These are phyloP conservation scores for Castanopsis chinensis DNA, from an alignment of 306 rosid genomes.

Conservation along the genomic window DNA sequence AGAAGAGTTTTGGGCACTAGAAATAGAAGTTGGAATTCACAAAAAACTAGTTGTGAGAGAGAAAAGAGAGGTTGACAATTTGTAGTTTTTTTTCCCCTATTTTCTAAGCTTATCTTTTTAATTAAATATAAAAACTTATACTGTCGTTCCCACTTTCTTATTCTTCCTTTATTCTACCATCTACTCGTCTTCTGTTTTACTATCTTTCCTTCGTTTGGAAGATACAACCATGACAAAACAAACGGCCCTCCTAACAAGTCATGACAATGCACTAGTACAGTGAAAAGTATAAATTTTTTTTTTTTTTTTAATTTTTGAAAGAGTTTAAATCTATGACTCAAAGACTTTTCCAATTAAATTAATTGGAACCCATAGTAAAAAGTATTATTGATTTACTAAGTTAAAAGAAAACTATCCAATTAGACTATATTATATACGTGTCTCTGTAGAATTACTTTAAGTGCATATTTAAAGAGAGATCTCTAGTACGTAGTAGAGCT, in stretches of 20 bases:
- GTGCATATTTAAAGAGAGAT: too few species aligned
- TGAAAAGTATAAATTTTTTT: background rate
- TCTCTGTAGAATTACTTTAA: too few species aligned
- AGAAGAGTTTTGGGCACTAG: background rate
- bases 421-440: too few species aligned
- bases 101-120: background rate
- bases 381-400: background rate
- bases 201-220: background rate
- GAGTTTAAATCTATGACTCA: too few species aligned
- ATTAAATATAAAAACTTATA: background rate
- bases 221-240: background rate
- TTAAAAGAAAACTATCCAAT: too few species aligned
- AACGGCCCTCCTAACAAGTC: background rate
- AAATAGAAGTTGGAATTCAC: background rate
- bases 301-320: too few species aligned
- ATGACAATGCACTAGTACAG: background rate
- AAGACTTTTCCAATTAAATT: too few species aligned
- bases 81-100: background rate
- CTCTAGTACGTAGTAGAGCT: too few species aligned
- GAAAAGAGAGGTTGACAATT: slow-evolving; percentile 1
- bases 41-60: background rate
- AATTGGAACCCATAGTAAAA: background rate
- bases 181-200: background rate
- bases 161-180: background rate
- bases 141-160: background rate